A percentile compares a stretch with the other conserved stretches of the same genome.
These are phyloP conservation scores for Paratrypanosoma confusum DNA, from an alignment of 208 protist genomes.

Conservation along the genomic window DNA sequence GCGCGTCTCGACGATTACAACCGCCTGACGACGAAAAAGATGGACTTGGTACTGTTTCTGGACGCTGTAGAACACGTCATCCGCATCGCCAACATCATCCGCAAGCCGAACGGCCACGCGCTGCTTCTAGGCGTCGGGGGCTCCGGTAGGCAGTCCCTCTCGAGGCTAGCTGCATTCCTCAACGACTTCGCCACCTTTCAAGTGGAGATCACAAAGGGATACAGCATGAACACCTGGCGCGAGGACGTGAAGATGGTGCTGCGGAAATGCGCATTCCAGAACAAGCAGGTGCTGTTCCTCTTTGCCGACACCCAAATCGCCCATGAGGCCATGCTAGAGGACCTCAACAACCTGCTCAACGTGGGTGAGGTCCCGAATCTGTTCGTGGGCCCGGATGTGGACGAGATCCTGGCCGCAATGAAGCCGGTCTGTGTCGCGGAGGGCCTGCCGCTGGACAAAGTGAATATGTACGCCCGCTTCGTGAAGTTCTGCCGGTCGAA, in stretches of 20 bases:
- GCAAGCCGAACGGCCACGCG: conserved; percentile 94
- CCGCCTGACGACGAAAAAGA: conserved; percentile 53
- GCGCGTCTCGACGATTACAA: conserved; percentile 93
- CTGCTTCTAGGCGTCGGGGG: conserved; percentile 97
- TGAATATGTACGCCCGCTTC: conserved; percentile 92
- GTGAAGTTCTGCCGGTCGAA: conserved; percentile 88
- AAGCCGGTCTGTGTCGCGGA: conserved; percentile 88
- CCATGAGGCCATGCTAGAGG: conserved; percentile 96
- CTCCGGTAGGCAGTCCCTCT: conserved; percentile 94
- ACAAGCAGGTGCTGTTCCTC: conserved; percentile 95
- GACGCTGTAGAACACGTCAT: conserved; percentile 96
- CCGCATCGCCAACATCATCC: conserved; percentile 92
- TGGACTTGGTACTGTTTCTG: conserved; percentile 96
- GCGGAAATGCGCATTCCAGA: conserved; percentile 85
- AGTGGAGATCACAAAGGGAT: conserved; percentile 95
- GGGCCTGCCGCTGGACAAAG: conserved; percentile 88
- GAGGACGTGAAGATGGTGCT: conserved; percentile 95
- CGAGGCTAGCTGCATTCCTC: conserved; percentile 91
- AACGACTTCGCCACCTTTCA: conserved; percentile 92
- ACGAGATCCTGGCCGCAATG: conserved; percentile 90
- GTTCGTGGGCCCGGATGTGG: conserved; percentile 89
- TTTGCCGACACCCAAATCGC: conserved; percentile 98
- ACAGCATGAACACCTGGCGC: conserved; percentile 92
- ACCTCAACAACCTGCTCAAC: conserved; percentile 98
- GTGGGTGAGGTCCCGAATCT: conserved; percentile 97